These are phyloP conservation scores for Penicillium paradoxum DNA, from an alignment of 495 filamentous ascomycete genomes.

Conservation along the genomic window DNA sequence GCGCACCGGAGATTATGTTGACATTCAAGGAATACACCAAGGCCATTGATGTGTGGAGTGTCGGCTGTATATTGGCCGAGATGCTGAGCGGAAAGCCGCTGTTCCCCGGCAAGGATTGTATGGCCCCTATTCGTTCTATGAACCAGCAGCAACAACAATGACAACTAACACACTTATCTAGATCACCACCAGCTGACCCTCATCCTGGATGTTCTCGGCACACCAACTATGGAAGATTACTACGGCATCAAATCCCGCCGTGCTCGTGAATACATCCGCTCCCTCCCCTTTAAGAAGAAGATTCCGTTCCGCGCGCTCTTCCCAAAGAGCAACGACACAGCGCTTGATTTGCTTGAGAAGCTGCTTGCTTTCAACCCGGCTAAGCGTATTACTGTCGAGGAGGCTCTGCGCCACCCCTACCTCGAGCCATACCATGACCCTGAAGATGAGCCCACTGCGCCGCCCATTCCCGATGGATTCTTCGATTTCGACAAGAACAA, in stretches of 20 bases:
- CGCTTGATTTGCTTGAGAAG: conserved; percentile 91
- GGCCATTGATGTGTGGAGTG: conserved; percentile 99
- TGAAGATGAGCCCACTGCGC: conserved; percentile 95
- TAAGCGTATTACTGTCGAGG: conserved; percentile 97
- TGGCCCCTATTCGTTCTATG: conserved; percentile 27
- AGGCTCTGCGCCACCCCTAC: conserved; percentile 95
- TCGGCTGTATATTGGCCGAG: conserved; percentile 98
- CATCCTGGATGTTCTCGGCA: conserved; percentile 96
- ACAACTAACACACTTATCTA: conserved; percentile 28
- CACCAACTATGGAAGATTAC: conserved; percentile 99
- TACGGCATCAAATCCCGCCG: conserved; percentile 99
- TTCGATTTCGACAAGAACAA: conserved; percentile 99
- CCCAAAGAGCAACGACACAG: conserved; percentile 91
- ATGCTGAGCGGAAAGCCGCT: conserved; percentile 99
- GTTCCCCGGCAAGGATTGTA: conserved; percentile 99
- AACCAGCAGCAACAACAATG: not conserved
- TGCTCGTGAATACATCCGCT: conserved; percentile 97
- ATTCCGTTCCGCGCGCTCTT: conserved; percentile 96
- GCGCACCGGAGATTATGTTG: conserved; percentile 99
- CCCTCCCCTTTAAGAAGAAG: conserved; percentile 99
- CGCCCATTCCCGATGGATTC: conserved; percentile 96
- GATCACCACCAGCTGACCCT: conserved; percentile 98
- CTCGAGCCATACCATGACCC: conserved; percentile 99
- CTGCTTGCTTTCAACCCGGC: conserved; percentile 96
- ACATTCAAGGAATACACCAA: conserved; percentile 99